A percentile compares a stretch with the other conserved stretches of the same genome.
phyloP scores from a whole-genome alignment of 2,329 filamentous ascomycete genomes.

The Aspergillus sp. region DNA sequence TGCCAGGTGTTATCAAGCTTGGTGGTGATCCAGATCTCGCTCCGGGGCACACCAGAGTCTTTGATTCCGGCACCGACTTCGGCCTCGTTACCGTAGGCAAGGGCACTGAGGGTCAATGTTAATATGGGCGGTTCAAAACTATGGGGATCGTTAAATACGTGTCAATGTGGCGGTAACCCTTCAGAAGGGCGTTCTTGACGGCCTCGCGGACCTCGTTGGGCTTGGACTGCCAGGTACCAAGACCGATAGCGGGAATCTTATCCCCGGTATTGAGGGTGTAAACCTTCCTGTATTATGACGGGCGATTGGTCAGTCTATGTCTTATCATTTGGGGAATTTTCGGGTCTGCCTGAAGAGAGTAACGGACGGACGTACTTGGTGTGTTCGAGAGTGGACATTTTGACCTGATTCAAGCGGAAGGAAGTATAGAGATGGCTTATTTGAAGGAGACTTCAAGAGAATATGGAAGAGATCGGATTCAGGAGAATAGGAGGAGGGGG shows the following conservation, averaged over 20 bases:
- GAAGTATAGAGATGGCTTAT: neutral
- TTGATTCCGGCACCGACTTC: conserved; percentile 67
- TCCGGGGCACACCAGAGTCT: conserved; percentile 64
- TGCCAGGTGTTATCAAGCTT: conserved; percentile 68
- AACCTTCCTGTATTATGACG: conserved; percentile 26
- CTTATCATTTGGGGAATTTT: neutral
- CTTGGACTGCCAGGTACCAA: conserved; percentile 57
- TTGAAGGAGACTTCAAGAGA: neutral
- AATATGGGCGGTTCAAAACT: neutral
- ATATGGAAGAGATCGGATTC: neutral
- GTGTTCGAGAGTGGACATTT: conserved; percentile 28
- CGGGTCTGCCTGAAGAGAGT: neutral
- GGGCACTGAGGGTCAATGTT: conserved; percentile 22
- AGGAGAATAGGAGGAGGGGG: neutral
- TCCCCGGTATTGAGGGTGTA: conserved; percentile 51
- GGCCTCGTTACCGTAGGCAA: conserved; percentile 62
- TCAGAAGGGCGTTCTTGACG: conserved; percentile 49
- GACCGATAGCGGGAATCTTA: conserved; percentile 50
- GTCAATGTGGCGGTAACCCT: conserved; percentile 58
- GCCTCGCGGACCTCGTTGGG: conserved; percentile 52
- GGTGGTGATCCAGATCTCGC: conserved; percentile 67
- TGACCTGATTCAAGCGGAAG: conserved; percentile 11
- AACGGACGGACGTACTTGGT: conserved; percentile 25
- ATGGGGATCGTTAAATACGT: conserved; percentile 36
- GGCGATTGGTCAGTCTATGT: conserved; percentile 2